Evolutionary conservation across 1,284 basidiomycete genomes (phyloP), one percentile per base, ranked within the genome.

Genomic region (Ganoderma lucidum): DNA sequence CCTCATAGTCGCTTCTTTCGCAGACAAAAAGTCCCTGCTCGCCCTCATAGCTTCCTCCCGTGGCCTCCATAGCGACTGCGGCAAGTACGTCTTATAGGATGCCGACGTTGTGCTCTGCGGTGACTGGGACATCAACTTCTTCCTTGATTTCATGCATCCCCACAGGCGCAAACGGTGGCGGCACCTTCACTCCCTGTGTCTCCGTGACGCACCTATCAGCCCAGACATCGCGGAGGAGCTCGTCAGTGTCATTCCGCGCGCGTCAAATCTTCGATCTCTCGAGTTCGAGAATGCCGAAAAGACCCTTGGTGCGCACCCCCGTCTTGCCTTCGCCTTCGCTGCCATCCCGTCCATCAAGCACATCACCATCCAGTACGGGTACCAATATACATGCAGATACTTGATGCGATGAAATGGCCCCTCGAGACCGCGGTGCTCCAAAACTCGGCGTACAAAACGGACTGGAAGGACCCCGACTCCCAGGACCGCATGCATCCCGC

Each of bases 321-420:
- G 62, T 44, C 68, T 69, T 15, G 19, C 55, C 28, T 44, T 28
- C 28, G 64, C 68, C 19, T 65, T 69, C 12, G 64, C 63, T 1
- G 63, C 68, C 37, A 6, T 69, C 55, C 55, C 35, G 55, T 51
- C 14, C 41, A 44, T 69, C n/a, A 69, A 59, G 42, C 53, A 65
- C 51, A 12, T 69, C 41, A 53, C 28, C 30, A 58, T 69, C 35
- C 17, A 63, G 6, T 19, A 30, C 6, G 68, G 59, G 17, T 63
- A 59, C 23, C 61, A 60, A 39, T 44, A 69, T 44, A 41, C 61
- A 1, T 69, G 68, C 30, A 42, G 32, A 65, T 69, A 64, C 32
- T 69, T 5, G 68, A 65, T 37, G 63, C 68, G 2, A 60, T 63
- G 68, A 64, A 42, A 23, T 65, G 68, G 68, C 61, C 68, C 8